phyloP scores from a whole-genome alignment of 768 basidiomycete genomes.

The Mrakia gelida region DNA sequence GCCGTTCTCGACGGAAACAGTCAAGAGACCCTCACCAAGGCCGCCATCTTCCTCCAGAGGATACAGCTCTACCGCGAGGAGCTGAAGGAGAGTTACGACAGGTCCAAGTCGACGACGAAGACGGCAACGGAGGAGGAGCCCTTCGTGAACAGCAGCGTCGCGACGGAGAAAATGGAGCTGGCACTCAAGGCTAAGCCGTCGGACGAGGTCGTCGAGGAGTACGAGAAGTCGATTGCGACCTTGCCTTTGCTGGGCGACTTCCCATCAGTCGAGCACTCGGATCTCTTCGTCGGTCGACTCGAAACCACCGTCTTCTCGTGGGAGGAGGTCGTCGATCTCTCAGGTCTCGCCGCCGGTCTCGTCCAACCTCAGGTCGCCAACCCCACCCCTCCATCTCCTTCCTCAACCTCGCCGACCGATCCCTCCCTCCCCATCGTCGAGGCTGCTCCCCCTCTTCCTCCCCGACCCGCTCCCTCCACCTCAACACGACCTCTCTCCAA shows the following conservation, averaged over 20 bases:
- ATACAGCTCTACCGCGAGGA: conserved; percentile 15
- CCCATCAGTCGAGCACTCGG: background rate
- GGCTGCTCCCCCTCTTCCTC: background rate
- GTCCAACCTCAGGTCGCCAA: background rate
- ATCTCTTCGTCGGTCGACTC: background rate
- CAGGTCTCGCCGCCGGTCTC: conserved; percentile 19
- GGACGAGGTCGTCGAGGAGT: background rate
- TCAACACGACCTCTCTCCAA: background rate
- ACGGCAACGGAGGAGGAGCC: conserved; percentile 16
- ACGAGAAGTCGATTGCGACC: background rate
- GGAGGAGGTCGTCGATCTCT: conserved; percentile 21
- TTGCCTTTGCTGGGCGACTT: background rate
- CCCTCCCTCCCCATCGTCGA: background rate
- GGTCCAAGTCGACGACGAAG: conserved; percentile 17
- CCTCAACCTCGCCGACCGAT: background rate
- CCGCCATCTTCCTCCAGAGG: conserved; percentile 10
- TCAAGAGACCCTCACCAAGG: background rate
- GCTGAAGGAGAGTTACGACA: background rate
- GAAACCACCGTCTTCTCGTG: conserved; percentile 10
- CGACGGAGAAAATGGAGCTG: no score
- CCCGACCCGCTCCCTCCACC: background rate
- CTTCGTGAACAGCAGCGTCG: no score
- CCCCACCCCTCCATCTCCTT: background rate
- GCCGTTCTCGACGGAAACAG: conserved; percentile 32
- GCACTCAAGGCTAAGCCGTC: no score